Base-by-base conservation (phyloP, 805 yeast genomes). In the Sungouiella blattae region DNA sequence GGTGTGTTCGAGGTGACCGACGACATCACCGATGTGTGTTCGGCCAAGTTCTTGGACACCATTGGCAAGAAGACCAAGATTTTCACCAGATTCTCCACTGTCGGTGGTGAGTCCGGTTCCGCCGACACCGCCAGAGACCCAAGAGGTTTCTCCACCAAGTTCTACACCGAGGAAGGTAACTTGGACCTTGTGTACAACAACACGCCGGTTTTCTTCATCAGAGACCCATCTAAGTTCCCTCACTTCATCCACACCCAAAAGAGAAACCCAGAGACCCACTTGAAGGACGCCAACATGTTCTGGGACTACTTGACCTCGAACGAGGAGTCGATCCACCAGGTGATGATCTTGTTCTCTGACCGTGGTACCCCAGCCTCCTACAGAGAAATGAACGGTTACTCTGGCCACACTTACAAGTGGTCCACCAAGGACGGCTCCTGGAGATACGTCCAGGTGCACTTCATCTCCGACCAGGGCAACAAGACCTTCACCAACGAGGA, bases 181-280 rank as follows among this genome's bases (percentile, higher is more conserved):
- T 72, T 81, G 62, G 95, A 85, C 64, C 78, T 83, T 67, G 95
- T 85, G 17, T 83, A 80, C 67, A 86, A 84, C 72, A 85, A 86
- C 65, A 85, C 93, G 18, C 95, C 95, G 9, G 74, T 86, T 37
- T 86, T 86, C 64, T 86, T 86, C 67, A 64, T 86, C 45, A 78
- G 95, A 67, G 94, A 87, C 59, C 88, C 91, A 35, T 69, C 80
- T 40, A 85, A 87, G 68, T 87, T 86, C 69, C 93, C 94, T 31
- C 86, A 80, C 54, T 85, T 86, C 55, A 86, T 86, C 55, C 95
- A 87, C 64, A 83, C 95, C 14, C 95, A 87, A 62, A 85, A 86
- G 78, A 75, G 94, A 67, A 74, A 82, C 65, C 93, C 94, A 3
- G 40, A 80, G 58, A 83, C 88, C 27, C 84, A 84, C 62, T 67